Conservation (phyloP, 306 rosid genomes). For the Inga leiocalycina region DNA sequence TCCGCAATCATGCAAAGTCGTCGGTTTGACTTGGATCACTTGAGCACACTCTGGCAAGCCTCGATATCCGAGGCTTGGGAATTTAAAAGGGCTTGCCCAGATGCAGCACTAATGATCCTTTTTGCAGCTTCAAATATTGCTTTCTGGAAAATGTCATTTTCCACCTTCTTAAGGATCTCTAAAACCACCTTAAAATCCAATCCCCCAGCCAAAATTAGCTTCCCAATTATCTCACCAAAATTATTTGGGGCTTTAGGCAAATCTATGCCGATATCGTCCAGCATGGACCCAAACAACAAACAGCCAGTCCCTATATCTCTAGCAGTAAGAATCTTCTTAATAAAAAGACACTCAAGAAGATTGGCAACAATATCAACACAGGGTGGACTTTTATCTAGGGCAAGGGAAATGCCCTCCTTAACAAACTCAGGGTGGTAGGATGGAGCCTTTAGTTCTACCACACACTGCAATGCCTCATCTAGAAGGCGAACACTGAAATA, state of each 20-base stretch:
- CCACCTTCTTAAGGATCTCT: constrained; percentile 73
- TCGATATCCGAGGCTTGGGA: constrained; percentile 83
- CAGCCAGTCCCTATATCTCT: constrained; percentile 76
- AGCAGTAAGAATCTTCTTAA: constrained; percentile 55
- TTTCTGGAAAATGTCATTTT: constrained; percentile 60
- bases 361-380: constrained; percentile 63
- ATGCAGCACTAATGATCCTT: constrained; percentile 49
- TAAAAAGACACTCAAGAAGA: constrained; percentile 62
- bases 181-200: constrained; percentile 74
- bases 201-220: constrained; percentile 54
- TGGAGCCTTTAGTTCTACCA: constrained; percentile 88
- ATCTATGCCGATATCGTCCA: constrained; percentile 80
- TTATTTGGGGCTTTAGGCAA: constrained; percentile 79
- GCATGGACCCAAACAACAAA: constrained; percentile 63
- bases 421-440: constrained; percentile 80
- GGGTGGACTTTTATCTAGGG: constrained; percentile 78
- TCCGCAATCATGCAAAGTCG: constrained; percentile 38
- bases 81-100: constrained; percentile 69
- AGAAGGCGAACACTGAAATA: constrained; percentile 67
- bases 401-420: constrained; percentile 81
- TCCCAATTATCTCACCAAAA: constrained; percentile 84
- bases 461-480: constrained; percentile 86
- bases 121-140: constrained; percentile 51
- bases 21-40: constrained; percentile 20
- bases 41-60: constrained; percentile 66